phyloP scores from a whole-genome alignment of 208 protist species.

The Leptomonas pyrrhocoris region DNA sequence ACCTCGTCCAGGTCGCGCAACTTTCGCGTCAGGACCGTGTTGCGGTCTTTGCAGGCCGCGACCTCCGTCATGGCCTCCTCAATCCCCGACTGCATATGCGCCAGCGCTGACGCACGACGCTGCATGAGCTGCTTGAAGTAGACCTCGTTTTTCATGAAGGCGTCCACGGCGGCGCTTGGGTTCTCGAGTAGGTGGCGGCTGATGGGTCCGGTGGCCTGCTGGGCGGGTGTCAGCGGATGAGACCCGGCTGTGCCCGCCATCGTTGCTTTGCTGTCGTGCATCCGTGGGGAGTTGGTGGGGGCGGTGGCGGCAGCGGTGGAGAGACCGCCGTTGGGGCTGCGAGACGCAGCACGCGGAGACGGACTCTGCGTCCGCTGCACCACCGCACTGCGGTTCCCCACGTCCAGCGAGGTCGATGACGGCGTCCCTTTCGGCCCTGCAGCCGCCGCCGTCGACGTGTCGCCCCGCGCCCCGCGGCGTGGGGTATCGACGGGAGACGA shows the following conservation, averaged over 20 bases:
- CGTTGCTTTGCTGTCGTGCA: too few species aligned
- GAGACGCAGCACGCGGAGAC: conserved; percentile 3
- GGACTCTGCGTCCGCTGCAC: conserved; percentile 12
- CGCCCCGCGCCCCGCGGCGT: background rate
- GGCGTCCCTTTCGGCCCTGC: background rate
- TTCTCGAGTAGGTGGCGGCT: conserved; percentile 49
- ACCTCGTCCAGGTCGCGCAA: conserved; percentile 69
- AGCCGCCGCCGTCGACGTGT: background rate
- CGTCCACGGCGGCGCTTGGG: conserved; percentile 62
- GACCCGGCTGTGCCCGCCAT: background rate
- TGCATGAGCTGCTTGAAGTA: conserved; percentile 85
- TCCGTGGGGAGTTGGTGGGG: conserved; percentile 1
- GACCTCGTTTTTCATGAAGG: conserved; percentile 86
- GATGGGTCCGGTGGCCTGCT: conserved; percentile 27
- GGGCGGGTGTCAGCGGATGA: conserved; percentile 25
- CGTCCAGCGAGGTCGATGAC: conserved; percentile 13
- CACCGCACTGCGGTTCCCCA: conserved; percentile 9
- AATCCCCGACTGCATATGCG: conserved; percentile 57
- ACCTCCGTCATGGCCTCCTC: conserved; percentile 70
- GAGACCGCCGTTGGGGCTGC: conserved; percentile 6
- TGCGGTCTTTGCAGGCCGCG: conserved; percentile 70
- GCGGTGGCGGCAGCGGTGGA: background rate
- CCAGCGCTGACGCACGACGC: conserved; percentile 62
- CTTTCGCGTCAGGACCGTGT: conserved; percentile 53
- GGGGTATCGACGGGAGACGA: background rate